phyloP scores from a whole-genome alignment of 2,329 filamentous ascomycete species.

The Fusarium fracticaudum region DNA sequence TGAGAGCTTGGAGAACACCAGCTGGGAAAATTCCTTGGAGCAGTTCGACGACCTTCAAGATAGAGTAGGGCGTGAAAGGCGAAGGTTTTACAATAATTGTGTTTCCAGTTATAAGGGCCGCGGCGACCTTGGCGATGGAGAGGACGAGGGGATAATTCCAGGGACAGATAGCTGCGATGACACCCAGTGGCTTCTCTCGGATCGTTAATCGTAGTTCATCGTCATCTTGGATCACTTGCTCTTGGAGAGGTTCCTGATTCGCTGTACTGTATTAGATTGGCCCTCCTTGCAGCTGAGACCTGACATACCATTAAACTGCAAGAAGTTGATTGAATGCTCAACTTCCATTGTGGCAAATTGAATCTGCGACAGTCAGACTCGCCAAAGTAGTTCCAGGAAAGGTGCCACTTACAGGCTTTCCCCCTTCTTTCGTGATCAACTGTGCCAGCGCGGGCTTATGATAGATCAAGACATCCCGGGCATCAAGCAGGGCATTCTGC shows the following conservation, averaged over 20 bases:
- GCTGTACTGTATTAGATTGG: background rate
- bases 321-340: background rate
- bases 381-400: accelerated
- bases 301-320: background rate
- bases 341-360: background rate
- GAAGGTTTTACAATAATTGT: constrained; percentile 65
- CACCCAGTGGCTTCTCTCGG: constrained; percentile 49
- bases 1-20: constrained; percentile 68
- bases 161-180: constrained; percentile 58
- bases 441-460: background rate
- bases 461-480: background rate
- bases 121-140: constrained; percentile 62
- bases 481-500: background rate
- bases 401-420: background rate
- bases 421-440: background rate
- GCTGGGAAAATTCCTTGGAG: constrained; percentile 65
- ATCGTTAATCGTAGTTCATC: background rate
- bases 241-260: background rate
- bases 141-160: constrained; percentile 66
- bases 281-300: accelerated
- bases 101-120: constrained; percentile 65
- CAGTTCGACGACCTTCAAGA: constrained; percentile 67
- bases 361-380: background rate
- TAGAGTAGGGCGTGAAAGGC: constrained; percentile 65
- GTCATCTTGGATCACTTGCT: background rate